Evolutionary conservation across 768 basidiomycete species (phyloP).

Genomic region (Podaxis sp.): DNA sequence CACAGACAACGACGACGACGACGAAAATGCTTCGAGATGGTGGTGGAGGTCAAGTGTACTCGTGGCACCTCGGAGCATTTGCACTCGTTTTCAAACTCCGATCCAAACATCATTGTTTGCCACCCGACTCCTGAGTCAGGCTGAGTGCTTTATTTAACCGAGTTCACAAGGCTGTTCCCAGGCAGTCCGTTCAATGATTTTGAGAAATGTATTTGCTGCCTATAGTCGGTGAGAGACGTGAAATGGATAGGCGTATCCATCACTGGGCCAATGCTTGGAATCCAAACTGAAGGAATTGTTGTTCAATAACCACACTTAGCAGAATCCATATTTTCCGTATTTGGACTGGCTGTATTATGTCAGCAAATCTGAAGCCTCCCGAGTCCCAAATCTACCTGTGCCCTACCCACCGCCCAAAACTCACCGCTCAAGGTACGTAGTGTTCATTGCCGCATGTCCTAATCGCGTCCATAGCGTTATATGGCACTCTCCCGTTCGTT

Average conservation of each 20-base stretch:
- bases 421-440: slow-evolving; percentile 42
- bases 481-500: slow-evolving; percentile 14
- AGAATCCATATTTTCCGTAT: neutral
- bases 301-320: neutral
- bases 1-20: slow-evolving; percentile 29
- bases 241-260: neutral
- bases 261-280: neutral
- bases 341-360: slow-evolving; percentile 6
- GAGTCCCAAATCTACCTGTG: neutral
- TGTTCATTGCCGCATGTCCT: slow-evolving; percentile 15
- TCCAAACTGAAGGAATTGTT: neutral
- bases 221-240: neutral
- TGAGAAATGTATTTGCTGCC: neutral
- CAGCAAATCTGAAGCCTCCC: slow-evolving; percentile 7
- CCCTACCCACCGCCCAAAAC: slow-evolving; percentile 32
- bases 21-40: slow-evolving; percentile 21
- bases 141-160: neutral
- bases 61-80: slow-evolving; percentile 15
- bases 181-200: neutral
- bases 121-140: slow-evolving; percentile 1
- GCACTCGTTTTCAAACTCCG: slow-evolving; percentile 19
- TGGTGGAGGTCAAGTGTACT: slow-evolving; percentile 17
- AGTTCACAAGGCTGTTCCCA: neutral
- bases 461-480: slow-evolving; percentile 19
- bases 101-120: slow-evolving; percentile 7